Percentiles rank a stretch among this genome's conserved stretches.
phyloP scores from a whole-genome alignment of 257 asterid species.

The Ilex aquifolium region DNA sequence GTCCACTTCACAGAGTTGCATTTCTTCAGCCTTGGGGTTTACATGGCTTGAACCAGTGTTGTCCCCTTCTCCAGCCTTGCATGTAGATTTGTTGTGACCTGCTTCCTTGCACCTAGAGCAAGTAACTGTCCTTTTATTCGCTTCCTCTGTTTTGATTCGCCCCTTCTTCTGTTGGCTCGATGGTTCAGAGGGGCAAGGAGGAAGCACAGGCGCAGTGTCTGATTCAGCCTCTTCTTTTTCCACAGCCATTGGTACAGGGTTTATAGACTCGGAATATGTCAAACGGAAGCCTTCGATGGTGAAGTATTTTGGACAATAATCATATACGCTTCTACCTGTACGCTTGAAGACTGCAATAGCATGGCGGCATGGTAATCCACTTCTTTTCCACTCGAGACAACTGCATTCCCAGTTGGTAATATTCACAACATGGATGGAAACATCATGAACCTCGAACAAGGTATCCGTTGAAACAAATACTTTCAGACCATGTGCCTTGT shows the following conservation, averaged over 20 bases:
- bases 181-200: conserved; percentile 42
- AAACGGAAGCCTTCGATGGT: conserved; percentile 45
- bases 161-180: conserved; percentile 41
- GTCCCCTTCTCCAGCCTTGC: conserved; percentile 35
- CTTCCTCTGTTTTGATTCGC: conserved; percentile 40
- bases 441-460: conserved; percentile 84
- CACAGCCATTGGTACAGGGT: conserved; percentile 33
- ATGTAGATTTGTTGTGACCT: conserved; percentile 88
- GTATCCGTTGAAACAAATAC: conserved; percentile 73
- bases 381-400: conserved; percentile 72
- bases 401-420: conserved; percentile 65
- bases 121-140: conserved; percentile 74
- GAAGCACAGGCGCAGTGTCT: conserved; percentile 48
- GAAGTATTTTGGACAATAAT: conserved; percentile 57
- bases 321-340: conserved; percentile 43
- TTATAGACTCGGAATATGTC: conserved; percentile 47
- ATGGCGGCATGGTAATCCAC: conserved; percentile 67
- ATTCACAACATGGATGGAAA: conserved; percentile 69
- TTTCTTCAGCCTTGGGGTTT: no score
- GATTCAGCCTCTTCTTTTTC: conserved; percentile 32
- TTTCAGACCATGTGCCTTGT: conserved; percentile 47
- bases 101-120: conserved; percentile 84
- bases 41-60: no score
- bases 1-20: no score
- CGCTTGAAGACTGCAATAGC: conserved; percentile 64